Evolutionary conservation across 2,329 filamentous ascomycete species (phyloP).

Genomic region (Teratosphaeria viscida): DNA sequence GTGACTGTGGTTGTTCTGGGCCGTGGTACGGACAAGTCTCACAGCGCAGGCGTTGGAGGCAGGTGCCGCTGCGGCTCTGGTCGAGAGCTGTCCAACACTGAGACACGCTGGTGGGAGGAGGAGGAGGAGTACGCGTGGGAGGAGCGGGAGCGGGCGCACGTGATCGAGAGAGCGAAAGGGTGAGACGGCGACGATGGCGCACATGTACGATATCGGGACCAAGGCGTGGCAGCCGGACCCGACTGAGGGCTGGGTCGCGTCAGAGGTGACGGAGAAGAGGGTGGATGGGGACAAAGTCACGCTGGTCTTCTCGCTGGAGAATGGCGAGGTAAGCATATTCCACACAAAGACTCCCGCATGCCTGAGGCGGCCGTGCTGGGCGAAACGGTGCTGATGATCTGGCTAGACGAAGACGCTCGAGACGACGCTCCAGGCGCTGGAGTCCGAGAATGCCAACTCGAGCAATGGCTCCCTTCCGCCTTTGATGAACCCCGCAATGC

Average conservation of each 20-base stretch:
- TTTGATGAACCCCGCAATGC: slow-evolving; percentile 94
- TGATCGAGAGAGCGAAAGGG: neutral
- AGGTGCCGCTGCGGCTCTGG: neutral
- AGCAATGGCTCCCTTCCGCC: slow-evolving; percentile 74
- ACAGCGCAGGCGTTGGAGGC: neutral
- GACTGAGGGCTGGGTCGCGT: slow-evolving; percentile 94
- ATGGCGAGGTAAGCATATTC: slow-evolving; percentile 68
- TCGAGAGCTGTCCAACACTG: neutral
- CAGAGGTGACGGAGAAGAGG: slow-evolving; percentile 80
- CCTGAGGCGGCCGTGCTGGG: neutral
- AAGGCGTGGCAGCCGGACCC: slow-evolving; percentile 96
- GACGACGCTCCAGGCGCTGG: slow-evolving; percentile 65
- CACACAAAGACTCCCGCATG: neutral
- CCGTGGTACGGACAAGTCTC: neutral
- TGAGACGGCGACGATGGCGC: slow-evolving; percentile 5
- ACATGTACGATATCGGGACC: slow-evolving; percentile 89
- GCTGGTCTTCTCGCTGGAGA: slow-evolving; percentile 79
- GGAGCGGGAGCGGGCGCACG: neutral
- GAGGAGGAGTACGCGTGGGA: neutral
- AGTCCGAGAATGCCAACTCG: slow-evolving; percentile 49
- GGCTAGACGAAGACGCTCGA: slow-evolving; percentile 66
- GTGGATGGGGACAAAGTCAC: slow-evolving; percentile 76
- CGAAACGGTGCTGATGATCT: slow-evolving; percentile 1
- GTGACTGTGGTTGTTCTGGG: neutral
- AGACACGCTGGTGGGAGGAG: neutral